A percentile compares a stretch with the other conserved stretches of the same genome.
phyloP scores from a whole-genome alignment of 345 rosid genomes.

The Syzygium grande region DNA sequence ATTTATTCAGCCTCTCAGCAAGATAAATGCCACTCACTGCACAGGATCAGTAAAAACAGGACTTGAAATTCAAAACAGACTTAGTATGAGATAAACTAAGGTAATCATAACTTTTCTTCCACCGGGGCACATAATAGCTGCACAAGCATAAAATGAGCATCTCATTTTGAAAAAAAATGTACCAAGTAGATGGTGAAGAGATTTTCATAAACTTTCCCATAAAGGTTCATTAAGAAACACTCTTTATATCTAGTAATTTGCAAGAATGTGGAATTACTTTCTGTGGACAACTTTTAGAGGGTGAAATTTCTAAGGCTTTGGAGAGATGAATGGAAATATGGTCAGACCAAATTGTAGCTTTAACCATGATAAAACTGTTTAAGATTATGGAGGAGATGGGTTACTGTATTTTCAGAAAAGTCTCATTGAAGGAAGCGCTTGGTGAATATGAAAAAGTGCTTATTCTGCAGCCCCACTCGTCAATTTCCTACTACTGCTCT shows the following conservation, averaged over 20 bases:
- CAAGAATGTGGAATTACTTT: neutral
- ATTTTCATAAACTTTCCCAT: neutral
- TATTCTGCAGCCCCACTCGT: neutral
- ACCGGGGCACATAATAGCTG: neutral
- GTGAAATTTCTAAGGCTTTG: neutral
- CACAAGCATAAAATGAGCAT: neutral
- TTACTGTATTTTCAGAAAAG: neutral
- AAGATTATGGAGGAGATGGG: neutral
- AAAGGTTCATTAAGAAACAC: neutral
- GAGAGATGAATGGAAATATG: neutral
- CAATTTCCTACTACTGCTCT: neutral
- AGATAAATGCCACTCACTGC: conserved; percentile 85
- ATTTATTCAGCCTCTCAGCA: conserved; percentile 70
- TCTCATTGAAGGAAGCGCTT: neutral
- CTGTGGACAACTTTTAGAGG: neutral
- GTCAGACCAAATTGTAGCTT: neutral
- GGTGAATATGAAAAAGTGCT: no score
- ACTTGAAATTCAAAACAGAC: neutral
- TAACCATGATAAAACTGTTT: neutral
- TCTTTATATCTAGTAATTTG: neutral
- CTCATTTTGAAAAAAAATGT: neutral
- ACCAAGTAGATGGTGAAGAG: neutral
- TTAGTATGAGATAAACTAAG: neutral
- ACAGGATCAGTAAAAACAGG: conserved; percentile 5
- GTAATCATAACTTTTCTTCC: neutral